These are phyloP conservation scores for Coniosporium apollinis DNA, from an alignment of 495 filamentous ascomycete species.

Conservation along the genomic window DNA sequence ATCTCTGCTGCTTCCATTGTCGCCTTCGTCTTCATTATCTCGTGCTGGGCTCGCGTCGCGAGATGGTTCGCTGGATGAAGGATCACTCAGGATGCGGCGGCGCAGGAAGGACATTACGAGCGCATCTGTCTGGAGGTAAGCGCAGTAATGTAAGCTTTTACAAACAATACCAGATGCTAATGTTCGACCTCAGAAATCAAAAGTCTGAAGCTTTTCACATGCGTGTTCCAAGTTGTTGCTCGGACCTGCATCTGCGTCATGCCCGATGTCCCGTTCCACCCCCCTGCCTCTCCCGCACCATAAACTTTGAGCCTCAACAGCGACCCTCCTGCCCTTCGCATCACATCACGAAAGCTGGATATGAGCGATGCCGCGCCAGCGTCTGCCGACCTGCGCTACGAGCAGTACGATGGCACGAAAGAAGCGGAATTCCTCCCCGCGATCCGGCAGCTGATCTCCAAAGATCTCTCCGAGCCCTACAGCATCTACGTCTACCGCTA, in stretches of 20 bases:
- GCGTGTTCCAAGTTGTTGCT: no score
- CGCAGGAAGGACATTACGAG: slow-evolving; percentile 19
- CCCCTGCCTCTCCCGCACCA: not conserved
- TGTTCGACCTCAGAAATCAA: no score
- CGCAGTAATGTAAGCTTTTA: no score
- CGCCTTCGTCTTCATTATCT: not conserved
- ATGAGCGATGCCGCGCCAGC: slow-evolving; percentile 9
- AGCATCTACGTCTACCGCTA: slow-evolving; percentile 99
- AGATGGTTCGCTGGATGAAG: slow-evolving; percentile 6
- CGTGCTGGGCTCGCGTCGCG: slow-evolving; percentile 12
- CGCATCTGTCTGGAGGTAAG: slow-evolving; percentile 4
- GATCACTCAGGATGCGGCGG: slow-evolving; percentile 16
- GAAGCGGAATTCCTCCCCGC: slow-evolving; percentile 70
- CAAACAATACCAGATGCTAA: not conserved
- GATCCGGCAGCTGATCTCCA: slow-evolving; percentile 86
- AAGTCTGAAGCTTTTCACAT: no score
- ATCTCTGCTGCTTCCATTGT: no score
- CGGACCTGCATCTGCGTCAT: no score
- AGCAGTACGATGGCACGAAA: slow-evolving; percentile 63
- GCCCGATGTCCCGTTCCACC: no score
- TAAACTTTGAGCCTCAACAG: no score
- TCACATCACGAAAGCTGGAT: not conserved
- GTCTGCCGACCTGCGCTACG: slow-evolving; percentile 48
- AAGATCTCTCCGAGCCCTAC: slow-evolving; percentile 95
- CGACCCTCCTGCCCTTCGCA: no score